phyloP scores from a whole-genome alignment of 139 green algal genomes.

The Chlorella sp. region DNA sequence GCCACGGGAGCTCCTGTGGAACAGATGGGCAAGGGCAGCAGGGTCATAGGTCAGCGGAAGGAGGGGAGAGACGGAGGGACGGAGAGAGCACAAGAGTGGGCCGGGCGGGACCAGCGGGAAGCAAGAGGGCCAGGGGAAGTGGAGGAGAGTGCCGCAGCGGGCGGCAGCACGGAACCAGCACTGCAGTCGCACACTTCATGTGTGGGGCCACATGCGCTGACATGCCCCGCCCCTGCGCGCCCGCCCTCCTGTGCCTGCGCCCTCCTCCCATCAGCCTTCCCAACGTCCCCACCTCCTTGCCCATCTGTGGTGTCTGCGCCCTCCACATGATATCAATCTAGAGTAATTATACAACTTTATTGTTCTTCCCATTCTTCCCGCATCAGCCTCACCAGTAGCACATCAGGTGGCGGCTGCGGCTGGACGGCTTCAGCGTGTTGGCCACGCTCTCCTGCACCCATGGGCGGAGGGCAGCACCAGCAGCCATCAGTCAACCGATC shows the following conservation, averaged over 20 bases:
- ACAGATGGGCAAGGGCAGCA: background rate
- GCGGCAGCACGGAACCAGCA: background rate
- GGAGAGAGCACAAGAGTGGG: background rate
- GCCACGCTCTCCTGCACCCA: slow-evolving; percentile 18
- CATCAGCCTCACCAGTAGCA: slow-evolving; percentile 45
- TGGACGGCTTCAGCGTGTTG: slow-evolving; percentile 46
- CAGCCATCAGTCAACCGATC: too few relatives aligned
- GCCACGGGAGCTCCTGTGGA: background rate
- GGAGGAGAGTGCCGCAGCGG: background rate
- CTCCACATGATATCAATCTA: too few relatives aligned
- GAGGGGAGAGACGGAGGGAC: background rate
- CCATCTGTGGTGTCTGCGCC: too few relatives aligned
- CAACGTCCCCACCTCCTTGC: background rate
- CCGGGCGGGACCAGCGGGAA: too few relatives aligned
- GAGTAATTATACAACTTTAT: too few relatives aligned
- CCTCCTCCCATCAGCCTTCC: background rate
- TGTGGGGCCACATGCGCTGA: too few relatives aligned
- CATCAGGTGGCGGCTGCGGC: background rate
- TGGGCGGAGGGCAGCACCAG: too few relatives aligned
- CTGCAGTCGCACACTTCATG: background rate
- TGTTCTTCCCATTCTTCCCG: too few relatives aligned
- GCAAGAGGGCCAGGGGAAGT: too few relatives aligned
- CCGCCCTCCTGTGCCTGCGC: background rate
- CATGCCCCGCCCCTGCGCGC: too few relatives aligned
- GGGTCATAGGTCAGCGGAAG: background rate